Evolutionary conservation across 192 early-diverging fungal genomes (phyloP).

Genomic region (Diversispora eburnea): DNA sequence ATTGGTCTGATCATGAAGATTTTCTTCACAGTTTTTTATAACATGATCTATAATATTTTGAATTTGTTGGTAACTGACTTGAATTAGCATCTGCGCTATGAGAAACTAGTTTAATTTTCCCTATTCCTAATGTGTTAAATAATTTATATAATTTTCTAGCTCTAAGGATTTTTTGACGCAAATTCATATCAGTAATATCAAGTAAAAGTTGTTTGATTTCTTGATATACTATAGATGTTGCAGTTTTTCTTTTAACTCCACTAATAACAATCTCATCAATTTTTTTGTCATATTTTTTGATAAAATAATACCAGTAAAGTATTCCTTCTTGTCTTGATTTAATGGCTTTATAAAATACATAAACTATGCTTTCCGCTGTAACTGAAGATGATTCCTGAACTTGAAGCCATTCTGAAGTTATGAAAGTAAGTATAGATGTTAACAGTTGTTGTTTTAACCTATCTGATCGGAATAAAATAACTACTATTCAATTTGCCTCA

Average conservation of each 20-base stretch:
- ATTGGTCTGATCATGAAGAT: conserved; percentile 15
- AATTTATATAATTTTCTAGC: conserved; percentile 26
- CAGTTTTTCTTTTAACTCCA: conserved; percentile 12
- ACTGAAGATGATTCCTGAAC: neutral
- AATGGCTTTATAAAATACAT: neutral
- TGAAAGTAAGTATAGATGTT: neutral
- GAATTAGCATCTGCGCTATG: conserved; percentile 19
- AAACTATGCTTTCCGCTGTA: conserved; percentile 6
- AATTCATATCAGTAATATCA: conserved; percentile 14
- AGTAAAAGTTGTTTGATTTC: conserved; percentile 17
- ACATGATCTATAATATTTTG: conserved; percentile 23
- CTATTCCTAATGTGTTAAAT: conserved; percentile 20
- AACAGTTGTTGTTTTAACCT: conserved; percentile 10
- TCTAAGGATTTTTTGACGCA: conserved; percentile 25
- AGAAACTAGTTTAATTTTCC: conserved; percentile 6
- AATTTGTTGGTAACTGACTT: conserved; percentile 13
- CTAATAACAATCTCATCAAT: neutral
- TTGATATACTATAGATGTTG: conserved; percentile 14
- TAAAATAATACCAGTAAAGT: conserved; percentile 17
- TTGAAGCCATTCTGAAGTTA: neutral
- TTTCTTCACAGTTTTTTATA: conserved; percentile 1
- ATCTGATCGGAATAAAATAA: no score
- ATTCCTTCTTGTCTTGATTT: neutral
- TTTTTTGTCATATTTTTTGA: conserved; percentile 6
- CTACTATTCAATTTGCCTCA: no score